Evolutionary conservation across 805 yeast species (phyloP), one percentile per base, ranked within the genome.

Genomic region (Starmerella sirachaensis): DNA sequence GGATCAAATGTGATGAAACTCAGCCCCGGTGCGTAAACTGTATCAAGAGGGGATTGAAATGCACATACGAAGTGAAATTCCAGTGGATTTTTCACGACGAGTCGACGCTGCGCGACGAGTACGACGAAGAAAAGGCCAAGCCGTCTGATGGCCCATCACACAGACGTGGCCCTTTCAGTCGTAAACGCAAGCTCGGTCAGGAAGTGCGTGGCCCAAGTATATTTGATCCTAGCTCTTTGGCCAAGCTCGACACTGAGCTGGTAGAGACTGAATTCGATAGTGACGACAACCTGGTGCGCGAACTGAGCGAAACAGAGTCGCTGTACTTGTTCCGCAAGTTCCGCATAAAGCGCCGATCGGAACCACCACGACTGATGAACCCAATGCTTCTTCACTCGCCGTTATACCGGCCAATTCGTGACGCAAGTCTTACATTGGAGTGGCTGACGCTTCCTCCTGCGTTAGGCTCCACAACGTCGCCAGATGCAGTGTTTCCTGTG

Each of bases 1-100:
- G 78, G 27, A 71, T 75, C 52, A 76, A 75, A 48, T 75, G 82
- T 54, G 79, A 76, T 54, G 82, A 76, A 54, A 59, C 61, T 21
- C 60, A 71, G n/a, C 81, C 80, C 2, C 58, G 61, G 34, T 76
- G 83, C 49, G 55, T 57, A 35, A 74, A 73, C 49, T 76, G 82
- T 52, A 47, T 59, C 22, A 62, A 27, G 5, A 33, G 43, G 10
- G 27, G 31, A 4, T 14, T 32, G 8, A 14, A 14, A 11, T 49
- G 53, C 35, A 42, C 16, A 33, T 48, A 38, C 33, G 42, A 40
- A 12, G 20, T 39, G 16, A 16, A 25, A 9, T 41, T 35, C 39
- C 50, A 37, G n/a, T 48, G 52, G 52, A 26, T 46, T 29, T 22
- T 22, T 6, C 38, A 29, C 20, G 31, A 25, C 19, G 38, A 23